Evolutionary conservation across 805 yeast genomes (phyloP), one percentile per base, ranked within the genome.

Genomic region (Candida parachauliodes): DNA sequence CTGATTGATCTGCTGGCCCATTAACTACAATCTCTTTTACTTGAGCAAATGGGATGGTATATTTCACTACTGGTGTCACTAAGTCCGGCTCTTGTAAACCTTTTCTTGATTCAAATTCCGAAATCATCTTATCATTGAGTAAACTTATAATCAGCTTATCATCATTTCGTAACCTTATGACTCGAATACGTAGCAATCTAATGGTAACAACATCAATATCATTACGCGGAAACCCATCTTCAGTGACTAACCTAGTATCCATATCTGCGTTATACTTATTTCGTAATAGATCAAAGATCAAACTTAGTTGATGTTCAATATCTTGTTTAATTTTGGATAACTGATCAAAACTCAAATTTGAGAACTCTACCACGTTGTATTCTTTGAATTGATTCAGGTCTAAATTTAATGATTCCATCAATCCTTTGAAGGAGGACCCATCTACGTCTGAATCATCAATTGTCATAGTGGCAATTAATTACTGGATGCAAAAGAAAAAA

Each of bases 201-300:
- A 88, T 68, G 15, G 65, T 51, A 11, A 88, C 77, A 4, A 91
- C 83, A 50, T 91, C 95, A 19, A 91, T 71, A 52, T 91, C 97
- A 12, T 68, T 57, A 29, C 97, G 64, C 1, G 98, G 98, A 50
- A 76, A 91, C 15, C 97, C 96, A 51, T 91, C 95, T 0, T 50
- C 41, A 0, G 83, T 76, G 2, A 85, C 59, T 41, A 91, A 58
- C 0, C 79, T 68, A 1, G 89, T 80, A 17, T 71, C 57, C 86
- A 87, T 79, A 46, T 75, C 80, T 3, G 69, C 78, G 9, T 67
- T 60, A 45, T 77, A 76, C 29, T 54, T 49, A 40, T 60, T 44
- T 5, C 49, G 44, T 18, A 85, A 63, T 10, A 66, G 50, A 21
- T 64, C 72, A 43, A 72, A 67, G 30, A 79, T 41, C 8, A 37